Base-by-base conservation (phyloP, 73 alveolate species). In the Tetrahymena elliotti region DNA sequence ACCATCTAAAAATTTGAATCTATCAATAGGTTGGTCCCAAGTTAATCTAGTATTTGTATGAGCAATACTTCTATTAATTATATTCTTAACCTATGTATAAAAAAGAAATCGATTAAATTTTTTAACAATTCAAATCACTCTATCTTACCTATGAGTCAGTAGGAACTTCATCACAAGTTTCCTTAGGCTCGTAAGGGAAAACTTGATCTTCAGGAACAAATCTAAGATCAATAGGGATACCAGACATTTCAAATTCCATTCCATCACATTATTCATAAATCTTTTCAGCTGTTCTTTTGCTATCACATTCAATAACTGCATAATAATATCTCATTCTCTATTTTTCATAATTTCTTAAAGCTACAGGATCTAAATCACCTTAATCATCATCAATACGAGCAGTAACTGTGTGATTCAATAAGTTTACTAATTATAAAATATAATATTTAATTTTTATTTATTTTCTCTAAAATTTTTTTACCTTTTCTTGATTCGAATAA, bases 21-120 rank as follows among this genome's bases (percentile, higher is more conserved):
- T 97, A 37, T 99, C 99, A 84, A 98, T 98, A 31, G 97, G 97
- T 94, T 98, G 97, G 84, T 98, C 99, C 99, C 99, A 98, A 8
- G 99, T 98, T 93, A 98, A 93, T 96, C 97, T 98, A 10, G 98
- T 99, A 93, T 98, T 97, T n/a, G 99, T 97, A 94, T 98, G 99
- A 88, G 98, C 99, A 53, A 95, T 83, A 33, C 99, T 99, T 94
- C 99, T 93, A 96, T 97, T 97, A 24, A 98, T 96, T 68, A 94
- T 93, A 84, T 94, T 94, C 36, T 68, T 68, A 68, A 68, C 88
- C 88, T 68, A 24, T 68, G 16, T 68, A 27, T n/a, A n/a, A n/a
- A n/a, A n/a, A n/a, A n/a, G n/a, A 8, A 12, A 18, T 53, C 10
- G n/a, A 68, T 68, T 27, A 68, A 27, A 18, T 31, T 68, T 68